phyloP scores from a whole-genome alignment of 139 green algal genomes.

The Tetratostichococcus sp. region DNA sequence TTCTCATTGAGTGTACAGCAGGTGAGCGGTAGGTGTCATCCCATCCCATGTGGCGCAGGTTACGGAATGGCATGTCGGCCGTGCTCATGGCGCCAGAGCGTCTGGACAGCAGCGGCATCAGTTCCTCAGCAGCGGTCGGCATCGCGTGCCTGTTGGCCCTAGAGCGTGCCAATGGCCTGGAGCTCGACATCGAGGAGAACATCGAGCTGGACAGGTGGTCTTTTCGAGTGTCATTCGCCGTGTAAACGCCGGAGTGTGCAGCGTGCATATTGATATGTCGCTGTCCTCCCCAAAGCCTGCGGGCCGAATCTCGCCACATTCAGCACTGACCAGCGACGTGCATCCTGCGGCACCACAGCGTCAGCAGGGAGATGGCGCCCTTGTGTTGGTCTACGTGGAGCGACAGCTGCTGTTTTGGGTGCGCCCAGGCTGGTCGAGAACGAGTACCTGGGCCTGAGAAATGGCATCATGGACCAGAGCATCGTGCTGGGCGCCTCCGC shows the following conservation, averaged over 20 bases:
- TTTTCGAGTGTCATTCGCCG: too few relatives aligned
- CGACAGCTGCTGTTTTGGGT: too few relatives aligned
- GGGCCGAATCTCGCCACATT: too few relatives aligned
- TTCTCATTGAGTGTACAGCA: too few relatives aligned
- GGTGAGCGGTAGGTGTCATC: too few relatives aligned
- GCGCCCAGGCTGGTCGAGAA: slow-evolving; percentile 31
- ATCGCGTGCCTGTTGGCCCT: slow-evolving; percentile 6
- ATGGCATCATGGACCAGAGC: slow-evolving; percentile 28
- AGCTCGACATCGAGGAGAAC: background rate
- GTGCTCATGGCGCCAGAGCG: background rate
- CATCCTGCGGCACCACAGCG: too few relatives aligned
- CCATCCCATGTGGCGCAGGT: background rate
- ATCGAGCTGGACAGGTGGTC: slow-evolving; percentile 7
- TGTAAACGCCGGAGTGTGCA: too few relatives aligned
- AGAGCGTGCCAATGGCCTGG: slow-evolving; percentile 3
- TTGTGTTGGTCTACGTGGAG: too few relatives aligned
- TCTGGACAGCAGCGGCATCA: slow-evolving; percentile 1
- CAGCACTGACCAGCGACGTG: too few relatives aligned
- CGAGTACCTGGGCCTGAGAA: slow-evolving; percentile 22
- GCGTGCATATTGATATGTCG: too few relatives aligned
- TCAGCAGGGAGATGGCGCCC: too few relatives aligned
- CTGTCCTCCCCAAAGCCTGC: too few relatives aligned
- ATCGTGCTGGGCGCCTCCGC: slow-evolving; percentile 16
- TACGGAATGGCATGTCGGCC: background rate
- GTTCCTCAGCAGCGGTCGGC: slow-evolving; percentile 3